Conservation (phyloP, 2,329 filamentous ascomycete species). For the Botrytis elliptica region DNA sequence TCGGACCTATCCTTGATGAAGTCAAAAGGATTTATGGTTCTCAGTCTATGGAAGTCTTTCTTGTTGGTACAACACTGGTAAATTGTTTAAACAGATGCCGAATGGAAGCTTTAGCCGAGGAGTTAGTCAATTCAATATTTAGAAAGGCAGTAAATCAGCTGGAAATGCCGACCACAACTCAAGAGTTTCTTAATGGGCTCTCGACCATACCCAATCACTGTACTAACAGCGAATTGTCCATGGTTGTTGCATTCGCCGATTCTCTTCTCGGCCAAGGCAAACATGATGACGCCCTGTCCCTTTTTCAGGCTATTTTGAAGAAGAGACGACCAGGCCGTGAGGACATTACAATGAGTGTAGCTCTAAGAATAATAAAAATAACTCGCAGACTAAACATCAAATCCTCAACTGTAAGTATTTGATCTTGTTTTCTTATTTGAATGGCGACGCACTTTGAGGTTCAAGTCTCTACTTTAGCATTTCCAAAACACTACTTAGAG, state of each 20-base stretch:
- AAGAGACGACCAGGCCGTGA: background rate
- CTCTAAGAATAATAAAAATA: background rate
- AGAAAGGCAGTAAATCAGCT: no score
- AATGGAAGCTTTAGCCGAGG: background rate
- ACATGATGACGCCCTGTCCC: background rate
- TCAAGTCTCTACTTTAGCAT: background rate
- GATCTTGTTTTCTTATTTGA: background rate
- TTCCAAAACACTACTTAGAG: background rate
- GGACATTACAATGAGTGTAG: background rate
- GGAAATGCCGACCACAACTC: background rate
- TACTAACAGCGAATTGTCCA: background rate
- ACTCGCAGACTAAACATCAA: background rate
- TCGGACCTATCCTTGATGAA: background rate
- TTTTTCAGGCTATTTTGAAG: background rate
- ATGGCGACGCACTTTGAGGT: background rate
- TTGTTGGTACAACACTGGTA: background rate
- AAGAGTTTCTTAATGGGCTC: background rate
- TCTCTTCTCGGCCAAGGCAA: background rate
- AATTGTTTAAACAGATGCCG: conserved; percentile 5
- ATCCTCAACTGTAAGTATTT: background rate
- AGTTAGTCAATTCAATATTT: background rate
- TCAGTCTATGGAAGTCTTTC: background rate
- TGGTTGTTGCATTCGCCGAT: background rate
- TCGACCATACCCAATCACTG: background rate
- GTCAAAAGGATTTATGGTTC: background rate